Percentiles rank a stretch among this genome's conserved stretches.
Evolutionary conservation across 1,284 basidiomycete species (phyloP).

Genomic region (Dichomitus squalens): DNA sequence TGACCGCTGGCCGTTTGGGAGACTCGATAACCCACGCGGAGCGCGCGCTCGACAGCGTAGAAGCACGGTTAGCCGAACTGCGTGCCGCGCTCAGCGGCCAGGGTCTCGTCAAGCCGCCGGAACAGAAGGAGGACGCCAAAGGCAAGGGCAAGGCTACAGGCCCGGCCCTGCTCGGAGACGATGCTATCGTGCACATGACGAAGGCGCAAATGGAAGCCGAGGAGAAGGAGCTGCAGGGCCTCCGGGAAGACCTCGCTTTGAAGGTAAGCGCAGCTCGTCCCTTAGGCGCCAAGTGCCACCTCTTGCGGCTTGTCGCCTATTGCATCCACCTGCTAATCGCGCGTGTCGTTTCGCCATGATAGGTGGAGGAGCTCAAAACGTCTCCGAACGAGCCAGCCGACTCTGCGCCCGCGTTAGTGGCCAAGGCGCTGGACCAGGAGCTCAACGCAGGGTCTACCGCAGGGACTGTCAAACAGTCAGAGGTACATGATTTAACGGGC

Average conservation of each 20-base stretch:
- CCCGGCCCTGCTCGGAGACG: conserved; percentile 47
- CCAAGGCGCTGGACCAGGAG: conserved; percentile 70
- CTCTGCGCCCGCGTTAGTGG: conserved; percentile 64
- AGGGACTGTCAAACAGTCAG: conserved; percentile 28
- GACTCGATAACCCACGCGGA: conserved; percentile 82
- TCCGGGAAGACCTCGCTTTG: conserved; percentile 78
- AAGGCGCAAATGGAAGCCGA: conserved; percentile 73
- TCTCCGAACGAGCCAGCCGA: conserved; percentile 62
- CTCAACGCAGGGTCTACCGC: conserved; percentile 46
- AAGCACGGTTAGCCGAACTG: conserved; percentile 68
- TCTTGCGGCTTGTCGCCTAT: background rate
- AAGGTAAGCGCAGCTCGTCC: conserved; percentile 54
- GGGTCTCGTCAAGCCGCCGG: conserved; percentile 31
- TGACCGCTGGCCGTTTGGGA: conserved; percentile 78
- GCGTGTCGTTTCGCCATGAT: background rate
- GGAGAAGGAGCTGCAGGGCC: conserved; percentile 73
- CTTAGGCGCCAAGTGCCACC: background rate
- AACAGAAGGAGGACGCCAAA: conserved; percentile 48
- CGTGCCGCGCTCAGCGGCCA: conserved; percentile 52
- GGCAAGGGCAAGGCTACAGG: conserved; percentile 67
- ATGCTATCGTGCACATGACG: conserved; percentile 61
- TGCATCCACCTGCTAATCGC: background rate
- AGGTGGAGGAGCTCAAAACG: conserved; percentile 88
- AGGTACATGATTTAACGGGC: conserved; percentile 79
- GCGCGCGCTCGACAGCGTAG: conserved; percentile 75